phyloP scores from a whole-genome alignment of 805 yeast genomes.

The Wickerhamomyces bovis region DNA sequence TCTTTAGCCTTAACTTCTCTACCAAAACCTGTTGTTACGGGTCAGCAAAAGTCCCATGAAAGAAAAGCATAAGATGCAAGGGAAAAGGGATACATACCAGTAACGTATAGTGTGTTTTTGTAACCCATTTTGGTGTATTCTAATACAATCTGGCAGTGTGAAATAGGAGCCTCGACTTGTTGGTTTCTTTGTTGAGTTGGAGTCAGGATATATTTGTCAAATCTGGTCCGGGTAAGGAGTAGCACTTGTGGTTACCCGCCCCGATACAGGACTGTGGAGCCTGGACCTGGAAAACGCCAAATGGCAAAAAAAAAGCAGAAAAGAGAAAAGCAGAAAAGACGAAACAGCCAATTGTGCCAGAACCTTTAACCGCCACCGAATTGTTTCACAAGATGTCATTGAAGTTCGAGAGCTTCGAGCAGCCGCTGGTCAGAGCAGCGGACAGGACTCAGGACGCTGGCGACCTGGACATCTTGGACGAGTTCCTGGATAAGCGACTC shows the following conservation, averaged over 20 bases:
- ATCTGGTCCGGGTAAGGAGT: too few relatives aligned
- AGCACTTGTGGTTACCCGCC: not conserved
- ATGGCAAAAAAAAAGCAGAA: not conserved
- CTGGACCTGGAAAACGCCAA: too few relatives aligned
- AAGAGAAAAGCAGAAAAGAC: not conserved
- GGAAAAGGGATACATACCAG: slow-evolving; percentile 28
- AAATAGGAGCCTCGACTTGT: too few relatives aligned
- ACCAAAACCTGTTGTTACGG: slow-evolving; percentile 32
- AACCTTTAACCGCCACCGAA: too few relatives aligned
- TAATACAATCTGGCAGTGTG: too few relatives aligned
- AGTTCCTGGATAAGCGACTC: slow-evolving; percentile 26
- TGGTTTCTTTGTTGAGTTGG: not conserved
- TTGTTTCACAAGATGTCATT: slow-evolving; percentile 15
- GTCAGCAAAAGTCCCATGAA: not conserved
- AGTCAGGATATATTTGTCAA: too few relatives aligned
- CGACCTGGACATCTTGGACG: slow-evolving; percentile 44
- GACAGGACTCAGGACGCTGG: too few relatives aligned
- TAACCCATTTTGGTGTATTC: slow-evolving; percentile 16
- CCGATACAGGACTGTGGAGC: too few relatives aligned
- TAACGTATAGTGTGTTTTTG: slow-evolving; percentile 44
- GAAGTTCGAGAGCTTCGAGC: slow-evolving; percentile 18
- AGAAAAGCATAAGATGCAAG: too few relatives aligned
- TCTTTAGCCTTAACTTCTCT: slow-evolving; percentile 49
- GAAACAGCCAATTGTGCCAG: not conserved
- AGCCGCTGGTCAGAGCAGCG: not conserved